Percentiles rank a stretch among this genome's conserved stretches.
These are phyloP conservation scores for Phylloporus arenicola DNA, from an alignment of 768 basidiomycete species.

Conservation along the genomic window DNA sequence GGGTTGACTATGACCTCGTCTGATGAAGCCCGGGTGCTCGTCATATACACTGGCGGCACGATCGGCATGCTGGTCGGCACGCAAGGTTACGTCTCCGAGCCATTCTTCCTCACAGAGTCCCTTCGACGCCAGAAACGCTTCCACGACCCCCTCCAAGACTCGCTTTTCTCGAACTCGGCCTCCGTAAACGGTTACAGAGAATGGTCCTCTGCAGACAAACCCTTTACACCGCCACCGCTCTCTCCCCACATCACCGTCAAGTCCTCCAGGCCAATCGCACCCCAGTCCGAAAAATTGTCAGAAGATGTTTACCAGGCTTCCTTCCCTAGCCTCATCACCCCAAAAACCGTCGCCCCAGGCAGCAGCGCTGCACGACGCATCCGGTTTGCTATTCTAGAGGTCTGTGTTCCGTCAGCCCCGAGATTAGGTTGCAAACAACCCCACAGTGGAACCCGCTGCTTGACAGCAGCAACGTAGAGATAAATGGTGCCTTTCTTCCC, in stretches of 20 bases:
- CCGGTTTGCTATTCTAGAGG: constrained; percentile 82
- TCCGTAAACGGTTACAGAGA: constrained; percentile 76
- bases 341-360: constrained; percentile 59
- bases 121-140: constrained; percentile 80
- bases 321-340: constrained; percentile 74
- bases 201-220: constrained; percentile 50
- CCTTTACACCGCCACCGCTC: constrained; percentile 1
- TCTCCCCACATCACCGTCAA: constrained; percentile 50
- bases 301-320: constrained; percentile 68
- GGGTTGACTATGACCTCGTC: constrained; percentile 24
- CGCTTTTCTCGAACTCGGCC: constrained; percentile 73
- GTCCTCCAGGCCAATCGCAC: constrained; percentile 58
- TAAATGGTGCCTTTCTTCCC: constrained; percentile 48
- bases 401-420: constrained; percentile 25
- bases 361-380: constrained; percentile 63
- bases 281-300: constrained; percentile 41
- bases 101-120: constrained; percentile 81
- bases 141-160: constrained; percentile 85
- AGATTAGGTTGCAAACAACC: constrained; percentile 1
- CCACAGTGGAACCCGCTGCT: constrained; percentile 78
- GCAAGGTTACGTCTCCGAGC: constrained; percentile 79
- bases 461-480: constrained; percentile 87
- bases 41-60: constrained; percentile 87
- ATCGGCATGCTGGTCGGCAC: constrained; percentile 82
- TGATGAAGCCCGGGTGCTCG: constrained; percentile 76